phyloP scores from a whole-genome alignment of 371 early-diverging fungal species.

The Sporodiniella umbellata region DNA sequence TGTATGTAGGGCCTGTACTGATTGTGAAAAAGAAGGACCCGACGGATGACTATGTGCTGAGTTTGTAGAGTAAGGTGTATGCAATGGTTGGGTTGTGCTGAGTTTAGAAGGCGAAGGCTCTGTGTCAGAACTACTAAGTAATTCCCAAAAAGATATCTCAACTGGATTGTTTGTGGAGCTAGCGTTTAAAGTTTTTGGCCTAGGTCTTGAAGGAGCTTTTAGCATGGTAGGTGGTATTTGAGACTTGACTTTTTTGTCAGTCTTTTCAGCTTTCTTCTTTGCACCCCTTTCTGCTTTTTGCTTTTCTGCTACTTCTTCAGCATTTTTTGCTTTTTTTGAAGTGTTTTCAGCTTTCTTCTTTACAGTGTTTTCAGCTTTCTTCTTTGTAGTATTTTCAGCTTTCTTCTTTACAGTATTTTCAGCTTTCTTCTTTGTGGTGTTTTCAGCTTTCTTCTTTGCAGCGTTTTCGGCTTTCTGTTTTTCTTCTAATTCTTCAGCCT shows the following conservation, averaged over 20 bases:
- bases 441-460: not conserved
- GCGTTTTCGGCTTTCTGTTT: not conserved
- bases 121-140: constrained; percentile 1
- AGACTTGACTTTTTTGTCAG: too few species aligned
- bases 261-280: not conserved
- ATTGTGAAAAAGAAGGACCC: too few species aligned
- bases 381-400: not conserved
- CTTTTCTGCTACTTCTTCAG: too few species aligned
- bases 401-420: not conserved
- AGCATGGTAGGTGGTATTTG: too few species aligned
- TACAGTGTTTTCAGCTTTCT: not conserved
- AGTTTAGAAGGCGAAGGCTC: not conserved
- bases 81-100: constrained; percentile 4
- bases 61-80: too few species aligned
- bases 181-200: not conserved
- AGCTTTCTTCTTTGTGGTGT: not conserved
- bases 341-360: not conserved
- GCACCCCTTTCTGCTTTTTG: too few species aligned
- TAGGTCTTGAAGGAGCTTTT: not conserved
- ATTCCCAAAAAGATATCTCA: constrained; percentile 36
- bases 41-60: too few species aligned
- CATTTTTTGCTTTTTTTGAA: too few species aligned
- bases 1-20: too few species aligned
- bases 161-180: not conserved
- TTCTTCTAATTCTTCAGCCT: not conserved